phyloP scores from a whole-genome alignment of 805 yeast species.

The Saccharomycopsis fodiens region DNA sequence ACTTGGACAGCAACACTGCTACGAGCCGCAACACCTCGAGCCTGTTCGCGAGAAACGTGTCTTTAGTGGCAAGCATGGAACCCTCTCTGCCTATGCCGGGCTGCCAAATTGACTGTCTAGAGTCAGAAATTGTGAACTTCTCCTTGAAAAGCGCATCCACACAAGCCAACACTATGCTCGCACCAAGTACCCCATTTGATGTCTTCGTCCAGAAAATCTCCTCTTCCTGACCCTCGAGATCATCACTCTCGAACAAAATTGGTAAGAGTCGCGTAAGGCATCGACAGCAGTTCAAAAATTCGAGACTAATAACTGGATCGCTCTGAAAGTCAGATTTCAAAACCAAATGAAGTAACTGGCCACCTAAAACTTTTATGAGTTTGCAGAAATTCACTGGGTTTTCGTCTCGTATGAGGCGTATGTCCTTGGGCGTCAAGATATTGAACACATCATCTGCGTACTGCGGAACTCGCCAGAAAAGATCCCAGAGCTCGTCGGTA shows the following conservation, averaged over 20 bases:
- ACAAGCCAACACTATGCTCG: constrained; percentile 24
- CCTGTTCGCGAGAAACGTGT: constrained; percentile 53
- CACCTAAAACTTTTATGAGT: constrained; percentile 37
- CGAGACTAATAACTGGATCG: constrained; percentile 1
- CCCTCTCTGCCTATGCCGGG: constrained; percentile 57
- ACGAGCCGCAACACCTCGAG: constrained; percentile 59
- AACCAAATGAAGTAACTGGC: constrained; percentile 26
- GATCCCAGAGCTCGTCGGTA: constrained; percentile 36
- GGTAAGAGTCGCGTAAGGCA: constrained; percentile 12
- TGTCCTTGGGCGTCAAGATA: constrained; percentile 47
- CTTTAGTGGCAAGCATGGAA: constrained; percentile 20
- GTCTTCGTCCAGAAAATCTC: constrained; percentile 13
- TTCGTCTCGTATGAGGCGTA: constrained; percentile 49
- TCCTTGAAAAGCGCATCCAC: constrained; percentile 34
- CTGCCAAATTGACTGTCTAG: constrained; percentile 58
- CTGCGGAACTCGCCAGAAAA: constrained; percentile 43
- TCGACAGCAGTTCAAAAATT: neutral
- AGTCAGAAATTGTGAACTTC: constrained; percentile 45
- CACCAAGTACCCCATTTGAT: constrained; percentile 30
- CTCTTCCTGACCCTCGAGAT: constrained; percentile 1
- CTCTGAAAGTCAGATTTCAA: constrained; percentile 24
- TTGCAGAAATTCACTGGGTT: constrained; percentile 51
- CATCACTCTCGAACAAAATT: constrained; percentile 8
- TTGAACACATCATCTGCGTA: constrained; percentile 51
- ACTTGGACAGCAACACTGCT: constrained; percentile 51